Conservation (phyloP, 768 basidiomycete species). For the Royoungia palumana region DNA sequence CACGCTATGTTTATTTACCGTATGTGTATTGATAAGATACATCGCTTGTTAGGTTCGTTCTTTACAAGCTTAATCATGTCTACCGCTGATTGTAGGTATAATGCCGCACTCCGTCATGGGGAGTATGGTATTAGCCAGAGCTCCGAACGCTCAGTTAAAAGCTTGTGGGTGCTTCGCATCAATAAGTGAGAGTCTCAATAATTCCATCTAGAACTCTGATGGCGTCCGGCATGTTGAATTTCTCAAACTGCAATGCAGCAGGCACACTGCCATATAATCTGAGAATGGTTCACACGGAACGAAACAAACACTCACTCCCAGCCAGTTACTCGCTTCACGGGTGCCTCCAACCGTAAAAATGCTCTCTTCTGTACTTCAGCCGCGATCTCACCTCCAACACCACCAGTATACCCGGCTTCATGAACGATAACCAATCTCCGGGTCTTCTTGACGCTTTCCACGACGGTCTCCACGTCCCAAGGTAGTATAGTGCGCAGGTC, state of each 20-base stretch:
- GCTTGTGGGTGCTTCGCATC: conserved; percentile 10
- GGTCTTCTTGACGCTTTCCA: conserved; percentile 81
- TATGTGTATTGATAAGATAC: background rate
- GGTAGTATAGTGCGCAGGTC: conserved; percentile 88
- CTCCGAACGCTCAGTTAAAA: background rate
- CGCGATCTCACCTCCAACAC: conserved; percentile 90
- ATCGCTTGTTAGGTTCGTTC: conserved; percentile 1
- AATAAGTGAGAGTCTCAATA: conserved; percentile 78
- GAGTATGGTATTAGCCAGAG: background rate
- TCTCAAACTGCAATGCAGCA: conserved; percentile 81
- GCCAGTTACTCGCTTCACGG: conserved; percentile 80
- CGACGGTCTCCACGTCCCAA: conserved; percentile 80
- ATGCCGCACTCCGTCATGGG: background rate
- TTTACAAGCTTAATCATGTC: background rate
- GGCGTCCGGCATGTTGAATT: conserved; percentile 87
- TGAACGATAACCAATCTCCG: conserved; percentile 87
- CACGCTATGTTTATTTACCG: background rate
- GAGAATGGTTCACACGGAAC: conserved; percentile 1
- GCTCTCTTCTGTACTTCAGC: conserved; percentile 86
- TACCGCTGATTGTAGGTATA: background rate
- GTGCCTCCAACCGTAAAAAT: conserved; percentile 85
- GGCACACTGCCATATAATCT: conserved; percentile 55
- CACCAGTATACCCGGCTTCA: conserved; percentile 84
- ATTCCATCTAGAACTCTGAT: conserved; percentile 80
- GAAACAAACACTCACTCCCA: conserved; percentile 78